Base-by-base conservation (phyloP, 2,329 filamentous ascomycete species). In the Xylariales sp. region DNA sequence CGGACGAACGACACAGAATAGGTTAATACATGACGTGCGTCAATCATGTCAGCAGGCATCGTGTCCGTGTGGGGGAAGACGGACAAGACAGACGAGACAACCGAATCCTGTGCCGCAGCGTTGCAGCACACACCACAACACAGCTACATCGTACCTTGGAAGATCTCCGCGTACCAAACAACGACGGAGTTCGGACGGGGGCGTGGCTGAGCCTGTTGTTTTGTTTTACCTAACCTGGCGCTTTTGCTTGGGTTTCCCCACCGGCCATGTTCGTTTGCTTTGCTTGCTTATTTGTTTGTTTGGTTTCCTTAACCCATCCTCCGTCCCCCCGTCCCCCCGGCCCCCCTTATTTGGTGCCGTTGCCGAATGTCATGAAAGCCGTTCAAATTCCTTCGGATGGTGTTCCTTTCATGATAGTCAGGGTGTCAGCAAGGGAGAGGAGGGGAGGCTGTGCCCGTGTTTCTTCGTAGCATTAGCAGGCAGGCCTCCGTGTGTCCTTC, bases 91-190 rank as follows among this genome's bases (percentile, higher is more conserved):
- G 23, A 23, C 23, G 23, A 23, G 23, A 23, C 23, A 23, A 23
- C 16, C 39, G 55, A 52, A 45, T 28, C 34, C 30, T 68, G 62
- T 48, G 62, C 57, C 62, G 48, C 66, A 62, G 41, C 6, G 12
- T 32, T 10, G 52, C 62, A 49, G 53, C 39, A 23, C 23, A 23
- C 23, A 23, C 23, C 23, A 23, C 23, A 23, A 23, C 23, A 23
- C 23, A 23, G 23, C 23, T 23, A 23, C 23, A 23, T 23, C 23
- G 36, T 53, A 43, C 36, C 39, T 39, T 63, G 41, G 18, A 18
- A 8, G 32, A 5, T 41, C 16, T 23, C 43, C 4, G 49, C 5
- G 14, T 30, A 49, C 30, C 30, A 50, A 56, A 61, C 18, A 57
- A 43, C 28, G 50, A 7, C 18, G 45, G 18, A 10, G 30, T 56